phyloP scores from a whole-genome alignment of 1,284 basidiomycete genomes.

The Exobasidium cylindrosporum region DNA sequence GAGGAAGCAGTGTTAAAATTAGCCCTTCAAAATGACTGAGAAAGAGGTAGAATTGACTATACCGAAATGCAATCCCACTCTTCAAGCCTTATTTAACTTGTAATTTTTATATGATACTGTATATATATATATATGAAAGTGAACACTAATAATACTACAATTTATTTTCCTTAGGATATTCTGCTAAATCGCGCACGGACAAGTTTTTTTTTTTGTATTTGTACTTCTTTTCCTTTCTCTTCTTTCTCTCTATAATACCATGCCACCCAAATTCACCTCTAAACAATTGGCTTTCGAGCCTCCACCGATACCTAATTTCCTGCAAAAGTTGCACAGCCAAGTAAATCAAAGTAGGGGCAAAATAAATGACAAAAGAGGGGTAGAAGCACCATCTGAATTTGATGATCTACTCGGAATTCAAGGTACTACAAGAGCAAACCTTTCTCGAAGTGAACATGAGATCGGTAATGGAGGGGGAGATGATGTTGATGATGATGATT shows the following conservation, averaged over 20 bases:
- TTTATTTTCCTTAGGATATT: no score
- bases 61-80: no score
- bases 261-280: conserved; percentile 8
- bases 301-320: conserved; percentile 11
- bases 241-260: no score
- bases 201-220: no score
- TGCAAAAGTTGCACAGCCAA: conserved; percentile 16
- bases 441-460: not conserved
- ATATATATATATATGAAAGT: no score
- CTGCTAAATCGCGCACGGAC: no score
- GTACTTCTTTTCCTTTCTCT: no score
- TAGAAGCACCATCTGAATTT: conserved; percentile 2
- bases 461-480: not conserved
- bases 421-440: not conserved
- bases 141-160: no score
- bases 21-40: conserved; percentile 2
- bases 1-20: not conserved
- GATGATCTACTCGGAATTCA: conserved; percentile 8
- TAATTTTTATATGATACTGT: no score
- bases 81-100: no score
- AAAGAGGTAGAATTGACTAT: no score
- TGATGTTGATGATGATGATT: conserved; percentile 15
- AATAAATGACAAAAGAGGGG: not conserved
- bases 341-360: conserved; percentile 4
- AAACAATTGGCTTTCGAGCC: conserved; percentile 1